Evolutionary conservation across 805 yeast genomes (phyloP).

Genomic region (Yarrowia sp.): DNA sequence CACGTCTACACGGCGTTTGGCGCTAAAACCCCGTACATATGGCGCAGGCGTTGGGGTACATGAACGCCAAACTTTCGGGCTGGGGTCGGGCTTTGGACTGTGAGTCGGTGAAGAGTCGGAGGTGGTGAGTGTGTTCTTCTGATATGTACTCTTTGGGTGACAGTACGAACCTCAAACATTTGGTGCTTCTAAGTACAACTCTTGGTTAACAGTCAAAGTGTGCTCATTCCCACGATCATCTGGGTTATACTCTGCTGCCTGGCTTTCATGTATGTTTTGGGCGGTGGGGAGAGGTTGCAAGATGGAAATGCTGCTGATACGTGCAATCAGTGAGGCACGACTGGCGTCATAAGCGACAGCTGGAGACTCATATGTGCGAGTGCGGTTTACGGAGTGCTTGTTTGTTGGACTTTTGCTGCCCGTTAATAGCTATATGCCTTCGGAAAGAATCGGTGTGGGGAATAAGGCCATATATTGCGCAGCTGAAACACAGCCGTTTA

Average conservation of each 20-base stretch:
- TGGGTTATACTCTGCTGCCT: constrained; percentile 16
- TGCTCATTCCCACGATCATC: not conserved
- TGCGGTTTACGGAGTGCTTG: not conserved
- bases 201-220: not conserved
- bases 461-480: constrained; percentile 19
- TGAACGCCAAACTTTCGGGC: constrained; percentile 26
- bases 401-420: not conserved
- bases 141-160: too few relatives aligned
- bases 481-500: not conserved
- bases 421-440: too few relatives aligned
- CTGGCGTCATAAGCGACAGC: too few relatives aligned
- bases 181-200: too few relatives aligned
- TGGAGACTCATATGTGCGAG: too few relatives aligned
- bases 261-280: constrained; percentile 2
- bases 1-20: constrained; percentile 25
- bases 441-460: constrained; percentile 19
- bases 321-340: not conserved
- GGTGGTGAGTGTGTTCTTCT: not conserved
- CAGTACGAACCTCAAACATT: too few relatives aligned
- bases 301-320: too few relatives aligned
- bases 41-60: constrained; percentile 35
- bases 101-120: too few relatives aligned
- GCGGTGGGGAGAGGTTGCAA: too few relatives aligned
- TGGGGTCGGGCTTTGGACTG: constrained; percentile 11
- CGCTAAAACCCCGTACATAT: constrained; percentile 26